Evolutionary conservation across 148 eudicot species (phyloP).

Genomic region (Chenopodium suecicum): DNA sequence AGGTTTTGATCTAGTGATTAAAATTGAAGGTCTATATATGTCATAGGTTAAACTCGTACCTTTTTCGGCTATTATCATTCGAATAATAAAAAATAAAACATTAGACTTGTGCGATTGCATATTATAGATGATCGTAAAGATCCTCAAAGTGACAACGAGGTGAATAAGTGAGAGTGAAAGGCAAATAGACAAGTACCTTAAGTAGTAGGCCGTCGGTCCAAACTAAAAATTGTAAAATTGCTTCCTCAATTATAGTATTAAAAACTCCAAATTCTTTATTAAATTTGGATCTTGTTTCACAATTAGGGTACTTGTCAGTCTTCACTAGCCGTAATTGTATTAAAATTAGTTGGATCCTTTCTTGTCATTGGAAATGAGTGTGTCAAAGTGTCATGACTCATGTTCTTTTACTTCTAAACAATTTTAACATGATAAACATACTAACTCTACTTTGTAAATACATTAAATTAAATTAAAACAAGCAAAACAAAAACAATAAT

Average conservation of each 20-base stretch:
- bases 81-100: no score
- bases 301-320: background rate
- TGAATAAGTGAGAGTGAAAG: no score
- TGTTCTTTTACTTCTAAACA: slow-evolving; percentile 13
- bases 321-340: background rate
- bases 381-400: background rate
- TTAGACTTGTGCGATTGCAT: no score
- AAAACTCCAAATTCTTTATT: background rate
- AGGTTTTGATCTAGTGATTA: no score
- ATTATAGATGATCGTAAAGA: no score
- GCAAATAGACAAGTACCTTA: no score
- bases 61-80: no score
- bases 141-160: no score
- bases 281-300: background rate
- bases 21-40: no score
- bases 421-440: slow-evolving; percentile 8
- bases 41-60: no score
- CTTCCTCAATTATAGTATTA: background rate
- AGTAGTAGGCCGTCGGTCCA: no score
- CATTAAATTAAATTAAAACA: background rate
- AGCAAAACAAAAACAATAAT: background rate
- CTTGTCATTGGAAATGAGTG: slow-evolving; percentile 14
- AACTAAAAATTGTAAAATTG: background rate
- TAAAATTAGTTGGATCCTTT: slow-evolving; percentile 7
- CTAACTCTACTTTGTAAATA: background rate